Evolutionary conservation across 2,329 filamentous ascomycete genomes (phyloP).

Genomic region (Aurifilum marmelostoma): DNA sequence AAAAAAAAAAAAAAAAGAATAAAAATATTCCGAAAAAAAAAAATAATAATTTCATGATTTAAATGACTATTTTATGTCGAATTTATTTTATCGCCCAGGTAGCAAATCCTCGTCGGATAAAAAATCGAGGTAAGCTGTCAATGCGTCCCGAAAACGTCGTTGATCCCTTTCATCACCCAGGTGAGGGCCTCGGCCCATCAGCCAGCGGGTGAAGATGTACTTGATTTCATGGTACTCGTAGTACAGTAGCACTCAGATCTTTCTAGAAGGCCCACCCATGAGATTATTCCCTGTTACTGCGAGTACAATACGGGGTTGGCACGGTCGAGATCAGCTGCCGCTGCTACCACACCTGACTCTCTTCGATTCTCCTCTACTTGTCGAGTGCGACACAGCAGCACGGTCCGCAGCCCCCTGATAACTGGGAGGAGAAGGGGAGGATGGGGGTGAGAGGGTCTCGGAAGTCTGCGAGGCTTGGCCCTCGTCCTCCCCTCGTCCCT

Average conservation of each 20-base stretch:
- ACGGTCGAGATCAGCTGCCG: not conserved
- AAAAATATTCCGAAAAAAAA: not conserved
- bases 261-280: slow-evolving; percentile 5
- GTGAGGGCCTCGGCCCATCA: not conserved
- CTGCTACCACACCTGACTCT: not conserved
- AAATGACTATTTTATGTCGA: not conserved
- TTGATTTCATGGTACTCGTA: not conserved
- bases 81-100: not conserved
- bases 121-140: not conserved
- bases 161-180: not conserved
- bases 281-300: not conserved
- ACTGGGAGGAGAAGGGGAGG: too few relatives aligned
- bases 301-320: not conserved
- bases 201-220: too few relatives aligned
- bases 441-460: not conserved
- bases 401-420: not conserved
- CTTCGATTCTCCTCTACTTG: not conserved
- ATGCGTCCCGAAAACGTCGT: not conserved
- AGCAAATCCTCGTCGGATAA: not conserved
- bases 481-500: slow-evolving; percentile 1
- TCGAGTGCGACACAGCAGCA: not conserved
- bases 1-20: not conserved
- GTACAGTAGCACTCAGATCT: not conserved
- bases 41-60: too few relatives aligned
- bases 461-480: not conserved